Evolutionary conservation across 2,329 filamentous ascomycete genomes (phyloP), one percentile per base, ranked within the genome.

Genomic region (Xylaria sp.): DNA sequence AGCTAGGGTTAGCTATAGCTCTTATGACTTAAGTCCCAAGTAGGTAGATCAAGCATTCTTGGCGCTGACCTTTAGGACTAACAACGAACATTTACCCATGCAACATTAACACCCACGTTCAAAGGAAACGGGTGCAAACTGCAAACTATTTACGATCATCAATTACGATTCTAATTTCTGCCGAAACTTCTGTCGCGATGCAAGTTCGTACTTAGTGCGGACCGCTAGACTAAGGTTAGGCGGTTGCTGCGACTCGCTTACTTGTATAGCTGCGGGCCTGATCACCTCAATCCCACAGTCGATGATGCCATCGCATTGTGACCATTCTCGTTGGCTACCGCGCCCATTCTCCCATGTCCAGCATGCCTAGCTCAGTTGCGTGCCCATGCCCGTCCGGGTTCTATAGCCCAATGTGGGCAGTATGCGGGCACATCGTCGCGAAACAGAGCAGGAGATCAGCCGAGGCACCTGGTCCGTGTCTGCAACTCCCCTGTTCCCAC

Each of bases 241-340:
- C 35, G 6, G n/a, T 40, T 40, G 27, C 44, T 21, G 44, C 35
- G 21, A 11, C 15, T 43, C 11, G 47, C 31, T 49, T 49, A 49
- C 25, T n/a, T 35, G 19, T 49, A 37, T 29, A 19, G 29, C 11
- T 58, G 60, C 60, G 55, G 53, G 43, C 35, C 58, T 25, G 41
- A 68, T 70, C 68, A 70, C 68, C 62, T 70, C 67, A 69, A 60
- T 38, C 41, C 21, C 35, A 54, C 54, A 41, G 52, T 33, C 58
- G 63, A 70, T 70, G 68, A 67, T 68, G 67, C 66, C 64, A 70
- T 70, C 57, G 41, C 53, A 13, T 7, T 54, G 11, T 40, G 29
- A 29, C n/a, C 60, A 35, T 15, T 58, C 56, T 67, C 62, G 58
- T 65, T 68, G 62, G 67, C 54, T 52, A 43, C 41, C 35, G 3